These are phyloP conservation scores for Lachnellula suecica DNA, from an alignment of 2,329 filamentous ascomycete species.

Conservation along the genomic window DNA sequence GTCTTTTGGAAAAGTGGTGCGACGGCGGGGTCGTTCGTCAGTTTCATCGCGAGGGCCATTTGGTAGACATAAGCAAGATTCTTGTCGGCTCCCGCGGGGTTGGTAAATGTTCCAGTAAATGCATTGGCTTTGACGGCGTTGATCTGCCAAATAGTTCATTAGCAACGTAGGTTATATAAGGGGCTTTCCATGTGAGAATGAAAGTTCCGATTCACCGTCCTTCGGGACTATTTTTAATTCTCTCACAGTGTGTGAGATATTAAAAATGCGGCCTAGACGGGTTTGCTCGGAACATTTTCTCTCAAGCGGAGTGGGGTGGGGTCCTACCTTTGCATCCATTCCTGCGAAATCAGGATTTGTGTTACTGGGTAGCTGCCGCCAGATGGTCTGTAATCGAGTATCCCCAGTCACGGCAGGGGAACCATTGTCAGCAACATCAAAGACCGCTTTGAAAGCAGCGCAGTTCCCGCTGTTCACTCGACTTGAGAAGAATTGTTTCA, in stretches of 20 bases:
- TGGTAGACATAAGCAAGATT: conserved; percentile 2
- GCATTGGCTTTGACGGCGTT: conserved; percentile 2
- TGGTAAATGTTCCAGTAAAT: neutral
- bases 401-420: neutral
- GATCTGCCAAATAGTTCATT: no score
- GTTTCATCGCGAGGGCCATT: conserved; percentile 2
- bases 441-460: neutral
- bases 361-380: conserved; percentile 2
- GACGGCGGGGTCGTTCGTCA: conserved; percentile 2
- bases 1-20: neutral
- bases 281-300: no score
- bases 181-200: no score
- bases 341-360: conserved; percentile 1
- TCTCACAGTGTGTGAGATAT: no score
- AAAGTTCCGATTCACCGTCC: no score
- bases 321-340: neutral
- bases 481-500: conserved; percentile 5
- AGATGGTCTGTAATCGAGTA: conserved; percentile 2
- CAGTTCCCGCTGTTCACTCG: conserved; percentile 1
- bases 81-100: neutral
- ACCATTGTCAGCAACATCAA: neutral
- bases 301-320: no score
- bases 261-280: no score
- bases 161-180: no score
- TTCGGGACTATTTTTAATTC: no score